Percentiles rank a stretch among this genome's conserved stretches.
These are phyloP conservation scores for Tuber magnatum DNA, from an alignment of 495 filamentous ascomycete species.

Conservation along the genomic window DNA sequence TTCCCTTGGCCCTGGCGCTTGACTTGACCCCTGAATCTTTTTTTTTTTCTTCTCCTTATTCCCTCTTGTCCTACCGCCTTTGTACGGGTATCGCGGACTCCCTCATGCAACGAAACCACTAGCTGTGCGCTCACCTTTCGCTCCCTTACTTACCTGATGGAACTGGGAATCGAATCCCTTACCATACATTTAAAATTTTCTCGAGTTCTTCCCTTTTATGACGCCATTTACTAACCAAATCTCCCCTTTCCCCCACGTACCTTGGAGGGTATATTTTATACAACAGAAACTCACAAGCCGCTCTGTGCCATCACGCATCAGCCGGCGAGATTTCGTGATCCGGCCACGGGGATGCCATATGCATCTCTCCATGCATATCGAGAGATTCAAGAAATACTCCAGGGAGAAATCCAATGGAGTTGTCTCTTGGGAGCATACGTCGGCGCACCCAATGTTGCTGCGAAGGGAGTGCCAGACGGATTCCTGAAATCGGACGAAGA, in stretches of 20 bases:
- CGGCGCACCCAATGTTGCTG: slow-evolving; percentile 45
- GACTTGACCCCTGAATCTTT: not conserved
- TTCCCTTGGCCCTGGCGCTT: not conserved
- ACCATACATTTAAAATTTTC: not conserved
- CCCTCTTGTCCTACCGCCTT: not conserved
- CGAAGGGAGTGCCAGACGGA: slow-evolving; percentile 40
- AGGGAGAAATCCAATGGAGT: slow-evolving; percentile 67
- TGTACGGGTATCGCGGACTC: not conserved
- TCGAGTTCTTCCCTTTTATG: not conserved
- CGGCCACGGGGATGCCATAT: slow-evolving; percentile 68
- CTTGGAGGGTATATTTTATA: slow-evolving; percentile 16
- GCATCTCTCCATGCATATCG: slow-evolving; percentile 65
- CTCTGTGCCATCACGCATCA: slow-evolving; percentile 74
- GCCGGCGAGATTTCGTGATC: slow-evolving; percentile 69
- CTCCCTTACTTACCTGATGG: not conserved
- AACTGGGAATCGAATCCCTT: not conserved
- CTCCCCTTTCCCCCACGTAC: not conserved
- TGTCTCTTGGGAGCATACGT: slow-evolving; percentile 67
- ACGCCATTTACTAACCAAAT: not conserved
- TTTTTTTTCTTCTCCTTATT: not conserved
- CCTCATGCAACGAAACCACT: not conserved
- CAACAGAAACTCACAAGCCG: slow-evolving; percentile 48
- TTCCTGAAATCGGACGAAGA: slow-evolving; percentile 36
- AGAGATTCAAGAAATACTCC: slow-evolving; percentile 60
- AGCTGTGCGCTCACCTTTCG: not conserved